These are phyloP conservation scores for Aspergillus sp. DNA, from an alignment of 2,329 filamentous ascomycete species.

Conservation along the genomic window DNA sequence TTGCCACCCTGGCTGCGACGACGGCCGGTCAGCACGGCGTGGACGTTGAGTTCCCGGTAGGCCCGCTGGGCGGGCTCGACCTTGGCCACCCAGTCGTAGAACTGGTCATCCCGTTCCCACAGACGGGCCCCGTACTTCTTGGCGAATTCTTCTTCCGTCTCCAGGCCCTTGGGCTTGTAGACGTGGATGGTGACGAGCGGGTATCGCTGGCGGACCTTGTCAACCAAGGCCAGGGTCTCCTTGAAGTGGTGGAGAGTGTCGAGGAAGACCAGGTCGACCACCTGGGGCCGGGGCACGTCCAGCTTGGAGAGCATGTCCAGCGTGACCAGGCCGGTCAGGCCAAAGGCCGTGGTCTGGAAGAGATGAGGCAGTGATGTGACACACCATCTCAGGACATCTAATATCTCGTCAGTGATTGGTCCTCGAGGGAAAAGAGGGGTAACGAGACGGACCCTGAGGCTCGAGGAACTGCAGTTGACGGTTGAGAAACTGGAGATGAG, in stretches of 20 bases:
- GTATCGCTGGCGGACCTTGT: constrained; percentile 74
- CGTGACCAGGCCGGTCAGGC: constrained; percentile 75
- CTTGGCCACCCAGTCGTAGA: constrained; percentile 97
- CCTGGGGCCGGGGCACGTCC: constrained; percentile 47
- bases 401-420: constrained; percentile 12
- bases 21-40: constrained; percentile 88
- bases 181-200: constrained; percentile 78
- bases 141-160: constrained; percentile 75
- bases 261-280: constrained; percentile 66
- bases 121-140: constrained; percentile 75
- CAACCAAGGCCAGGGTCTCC: constrained; percentile 72
- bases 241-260: constrained; percentile 81
- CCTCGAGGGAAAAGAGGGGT: constrained; percentile 9
- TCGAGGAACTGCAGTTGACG: constrained; percentile 81
- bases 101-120: constrained; percentile 81
- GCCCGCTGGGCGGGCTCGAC: constrained; percentile 93
- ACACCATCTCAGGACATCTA: constrained; percentile 88
- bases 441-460: constrained; percentile 60
- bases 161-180: constrained; percentile 78
- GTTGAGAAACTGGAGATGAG: constrained; percentile 89
- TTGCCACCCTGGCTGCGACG: constrained; percentile 90
- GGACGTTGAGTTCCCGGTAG: constrained; percentile 81
- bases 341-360: constrained; percentile 83
- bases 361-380: constrained; percentile 86
- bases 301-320: constrained; percentile 66